A percentile compares a stretch with the other conserved stretches of the same genome.
phyloP scores from a whole-genome alignment of 257 asterid species.

The Echites panduratus region DNA sequence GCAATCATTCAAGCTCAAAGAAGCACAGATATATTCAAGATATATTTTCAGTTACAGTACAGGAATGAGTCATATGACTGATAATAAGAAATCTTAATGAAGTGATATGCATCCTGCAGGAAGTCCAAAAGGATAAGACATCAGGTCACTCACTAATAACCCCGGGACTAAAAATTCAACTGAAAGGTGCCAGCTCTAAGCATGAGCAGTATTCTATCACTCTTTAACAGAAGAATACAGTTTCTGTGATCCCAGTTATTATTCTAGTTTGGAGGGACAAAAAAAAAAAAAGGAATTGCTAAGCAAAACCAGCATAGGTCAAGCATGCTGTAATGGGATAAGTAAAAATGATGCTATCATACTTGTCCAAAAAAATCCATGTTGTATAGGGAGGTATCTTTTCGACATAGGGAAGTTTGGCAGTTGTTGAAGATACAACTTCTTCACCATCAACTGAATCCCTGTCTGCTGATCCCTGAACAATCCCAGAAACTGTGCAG shows the following conservation, averaged over 20 bases:
- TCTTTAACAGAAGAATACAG: too few relatives aligned
- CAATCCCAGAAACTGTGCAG: constrained; percentile 43
- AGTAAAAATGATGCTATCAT: constrained; percentile 14
- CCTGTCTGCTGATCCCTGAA: constrained; percentile 51
- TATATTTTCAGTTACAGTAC: not conserved
- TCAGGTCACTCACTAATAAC: too few relatives aligned
- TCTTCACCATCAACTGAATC: constrained; percentile 51
- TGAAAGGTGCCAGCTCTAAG: too few relatives aligned
- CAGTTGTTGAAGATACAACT: constrained; percentile 48
- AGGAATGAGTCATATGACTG: not conserved
- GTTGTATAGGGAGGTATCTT: constrained; percentile 84
- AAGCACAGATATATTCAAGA: not conserved
- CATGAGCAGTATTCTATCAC: too few relatives aligned
- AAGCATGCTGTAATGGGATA: not conserved
- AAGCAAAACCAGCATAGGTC: not conserved
- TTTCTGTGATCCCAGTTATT: too few relatives aligned
- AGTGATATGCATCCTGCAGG: too few relatives aligned
- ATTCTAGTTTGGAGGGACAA: too few relatives aligned
- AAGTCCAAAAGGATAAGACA: too few relatives aligned
- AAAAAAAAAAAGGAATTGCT: too few relatives aligned
- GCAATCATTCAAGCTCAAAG: constrained; percentile 7
- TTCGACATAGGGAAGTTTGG: constrained; percentile 61
- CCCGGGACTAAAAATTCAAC: too few relatives aligned
- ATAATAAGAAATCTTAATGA: not conserved
- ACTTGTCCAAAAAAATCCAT: constrained; percentile 89